These are phyloP conservation scores for Pythium sukuiense DNA, from an alignment of 352 stramenopile genomes.

Conservation along the genomic window DNA sequence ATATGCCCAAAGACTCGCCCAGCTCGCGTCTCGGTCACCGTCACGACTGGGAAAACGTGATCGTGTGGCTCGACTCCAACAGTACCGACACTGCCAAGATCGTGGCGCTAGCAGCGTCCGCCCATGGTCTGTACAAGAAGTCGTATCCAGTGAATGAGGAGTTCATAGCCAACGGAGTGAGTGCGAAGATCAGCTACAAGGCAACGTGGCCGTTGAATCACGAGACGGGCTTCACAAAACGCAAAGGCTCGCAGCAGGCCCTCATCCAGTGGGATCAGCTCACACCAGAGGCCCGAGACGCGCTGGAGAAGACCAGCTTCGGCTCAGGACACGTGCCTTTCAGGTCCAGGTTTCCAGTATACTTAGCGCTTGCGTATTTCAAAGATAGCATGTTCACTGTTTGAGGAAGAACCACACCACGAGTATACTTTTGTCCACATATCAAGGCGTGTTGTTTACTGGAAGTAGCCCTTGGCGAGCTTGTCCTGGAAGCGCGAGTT, in stretches of 20 bases:
- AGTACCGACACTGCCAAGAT: conserved; percentile 12
- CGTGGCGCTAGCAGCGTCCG: conserved; percentile 17
- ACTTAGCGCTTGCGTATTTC: background rate
- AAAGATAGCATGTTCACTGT: no score
- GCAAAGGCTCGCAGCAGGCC: no score
- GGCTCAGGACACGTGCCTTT: background rate
- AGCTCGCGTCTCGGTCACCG: conserved; percentile 27
- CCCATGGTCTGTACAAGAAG: conserved; percentile 21
- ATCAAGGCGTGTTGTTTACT: background rate
- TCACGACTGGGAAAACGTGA: conserved; percentile 26
- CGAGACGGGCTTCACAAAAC: background rate
- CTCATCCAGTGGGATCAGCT: conserved; percentile 10
- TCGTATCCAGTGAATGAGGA: conserved; percentile 16
- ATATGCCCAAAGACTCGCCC: conserved; percentile 47
- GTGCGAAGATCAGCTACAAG: background rate
- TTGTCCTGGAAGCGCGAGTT: background rate
- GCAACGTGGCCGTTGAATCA: background rate
- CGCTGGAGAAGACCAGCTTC: conserved; percentile 1
- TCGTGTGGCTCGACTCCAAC: conserved; percentile 42
- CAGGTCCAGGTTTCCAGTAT: conserved; percentile 1
- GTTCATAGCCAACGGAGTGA: background rate
- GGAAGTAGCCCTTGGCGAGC: conserved; percentile 1
- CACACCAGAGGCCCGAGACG: background rate
- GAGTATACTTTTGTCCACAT: no score
- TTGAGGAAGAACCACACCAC: no score